Evolutionary conservation across 768 basidiomycete species (phyloP).

Genomic region (Pisolithus orientalis): DNA sequence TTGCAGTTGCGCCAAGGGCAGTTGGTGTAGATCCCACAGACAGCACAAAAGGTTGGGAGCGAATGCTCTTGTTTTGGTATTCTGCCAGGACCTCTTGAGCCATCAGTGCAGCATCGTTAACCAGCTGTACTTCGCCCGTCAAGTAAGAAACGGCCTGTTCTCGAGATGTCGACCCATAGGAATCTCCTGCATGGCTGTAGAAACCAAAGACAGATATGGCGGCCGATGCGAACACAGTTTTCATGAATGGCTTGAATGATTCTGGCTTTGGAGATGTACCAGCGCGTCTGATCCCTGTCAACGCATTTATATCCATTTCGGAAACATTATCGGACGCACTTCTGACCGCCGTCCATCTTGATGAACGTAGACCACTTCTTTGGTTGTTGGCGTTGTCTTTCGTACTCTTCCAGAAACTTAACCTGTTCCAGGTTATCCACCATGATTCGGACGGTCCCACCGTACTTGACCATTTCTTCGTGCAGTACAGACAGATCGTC

Average conservation of each 20-base stretch:
- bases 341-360: constrained; percentile 72
- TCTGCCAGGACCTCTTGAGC: constrained; percentile 42
- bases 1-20: constrained; percentile 67
- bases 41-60: constrained; percentile 54
- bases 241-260: constrained; percentile 50
- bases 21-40: constrained; percentile 87
- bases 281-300: constrained; percentile 52
- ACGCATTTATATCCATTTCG: background rate
- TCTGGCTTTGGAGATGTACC: constrained; percentile 52
- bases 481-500: constrained; percentile 59
- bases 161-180: constrained; percentile 70
- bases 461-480: constrained; percentile 46
- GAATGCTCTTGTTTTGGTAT: constrained; percentile 25
- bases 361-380: constrained; percentile 72
- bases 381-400: constrained; percentile 32
- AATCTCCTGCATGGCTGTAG: constrained; percentile 73
- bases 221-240: constrained; percentile 45
- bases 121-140: constrained; percentile 62
- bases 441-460: constrained; percentile 60
- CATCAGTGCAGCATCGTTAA: constrained; percentile 57
- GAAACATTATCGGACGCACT: constrained; percentile 39
- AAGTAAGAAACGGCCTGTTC: constrained; percentile 61
- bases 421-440: constrained; percentile 76
- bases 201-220: constrained; percentile 70
- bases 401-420: constrained; percentile 54